phyloP scores from a whole-genome alignment of 1,284 basidiomycete genomes.

The Coriolopsis trogii region DNA sequence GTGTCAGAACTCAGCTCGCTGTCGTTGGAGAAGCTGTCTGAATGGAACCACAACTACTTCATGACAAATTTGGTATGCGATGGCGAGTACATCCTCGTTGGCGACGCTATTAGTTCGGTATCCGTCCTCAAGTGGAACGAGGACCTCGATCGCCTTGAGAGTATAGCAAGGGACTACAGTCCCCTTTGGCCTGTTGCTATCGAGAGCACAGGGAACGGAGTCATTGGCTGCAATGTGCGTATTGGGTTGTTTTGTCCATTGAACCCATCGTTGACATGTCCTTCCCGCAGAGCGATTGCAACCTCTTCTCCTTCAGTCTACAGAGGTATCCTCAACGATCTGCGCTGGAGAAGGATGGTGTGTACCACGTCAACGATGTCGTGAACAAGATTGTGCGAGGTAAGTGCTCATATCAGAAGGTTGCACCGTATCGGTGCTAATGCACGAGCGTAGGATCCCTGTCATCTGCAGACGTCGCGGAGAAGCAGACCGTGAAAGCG shows the following conservation, averaged over 20 bases:
- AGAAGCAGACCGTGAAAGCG: slow-evolving; percentile 43
- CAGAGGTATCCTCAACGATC: slow-evolving; percentile 43
- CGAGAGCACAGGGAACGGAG: slow-evolving; percentile 54
- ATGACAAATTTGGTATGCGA: slow-evolving; percentile 63
- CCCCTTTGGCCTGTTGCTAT: slow-evolving; percentile 73
- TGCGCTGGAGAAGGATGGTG: slow-evolving; percentile 62
- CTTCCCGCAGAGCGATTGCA: slow-evolving; percentile 62
- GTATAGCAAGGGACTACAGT: slow-evolving; percentile 76
- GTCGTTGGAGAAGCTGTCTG: slow-evolving; percentile 47
- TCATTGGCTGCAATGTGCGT: slow-evolving; percentile 81
- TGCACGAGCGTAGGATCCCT: slow-evolving; percentile 18
- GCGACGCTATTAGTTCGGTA: slow-evolving; percentile 85
- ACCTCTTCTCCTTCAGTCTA: slow-evolving; percentile 73
- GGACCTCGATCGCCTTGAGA: slow-evolving; percentile 49
- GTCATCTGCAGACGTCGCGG: slow-evolving; percentile 22
- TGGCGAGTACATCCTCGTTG: slow-evolving; percentile 59
- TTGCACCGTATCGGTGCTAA: not conserved
- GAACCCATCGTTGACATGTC: not conserved
- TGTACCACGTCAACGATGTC: slow-evolving; percentile 69
- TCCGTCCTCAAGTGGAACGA: slow-evolving; percentile 62
- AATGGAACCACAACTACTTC: slow-evolving; percentile 83
- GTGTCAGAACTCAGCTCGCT: slow-evolving; percentile 7
- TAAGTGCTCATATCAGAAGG: slow-evolving; percentile 27
- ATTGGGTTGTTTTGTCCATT: not conserved
- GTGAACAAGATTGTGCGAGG: slow-evolving; percentile 73